Conservation (phyloP, 164 flowering plant species). For the Saururus chinensis region DNA sequence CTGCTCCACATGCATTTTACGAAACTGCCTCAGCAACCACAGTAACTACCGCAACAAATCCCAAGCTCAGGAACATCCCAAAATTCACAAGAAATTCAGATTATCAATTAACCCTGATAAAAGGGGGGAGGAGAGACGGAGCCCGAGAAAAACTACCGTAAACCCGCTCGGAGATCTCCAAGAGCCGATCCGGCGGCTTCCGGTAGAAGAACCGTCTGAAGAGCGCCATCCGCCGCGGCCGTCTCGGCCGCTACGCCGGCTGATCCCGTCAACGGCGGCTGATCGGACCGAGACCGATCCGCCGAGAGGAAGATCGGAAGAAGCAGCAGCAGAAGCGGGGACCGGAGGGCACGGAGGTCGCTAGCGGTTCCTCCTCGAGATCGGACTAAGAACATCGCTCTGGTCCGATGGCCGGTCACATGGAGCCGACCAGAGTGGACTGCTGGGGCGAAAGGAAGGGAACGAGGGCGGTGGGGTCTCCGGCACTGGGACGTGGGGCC, state of each 20-base stretch:
- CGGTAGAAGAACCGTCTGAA: slow-evolving; percentile 81
- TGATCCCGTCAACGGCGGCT: slow-evolving; percentile 7
- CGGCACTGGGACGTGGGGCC: no score
- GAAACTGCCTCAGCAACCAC: background rate
- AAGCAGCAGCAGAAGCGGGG: no score
- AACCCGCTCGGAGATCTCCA: slow-evolving; percentile 90
- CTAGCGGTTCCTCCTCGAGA: no score
- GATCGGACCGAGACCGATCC: background rate
- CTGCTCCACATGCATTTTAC: background rate
- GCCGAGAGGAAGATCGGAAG: no score
- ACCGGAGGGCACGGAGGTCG: no score
- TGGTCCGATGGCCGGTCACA: no score
- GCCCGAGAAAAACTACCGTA: slow-evolving; percentile 37
- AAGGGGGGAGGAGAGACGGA: background rate
- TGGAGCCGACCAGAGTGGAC: no score
- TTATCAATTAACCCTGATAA: background rate
- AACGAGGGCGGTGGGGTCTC: no score
- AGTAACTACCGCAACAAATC: background rate
- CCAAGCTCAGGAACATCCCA: background rate
- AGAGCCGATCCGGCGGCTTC: slow-evolving; percentile 93
- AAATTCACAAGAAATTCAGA: background rate
- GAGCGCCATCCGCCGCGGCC: slow-evolving; percentile 77
- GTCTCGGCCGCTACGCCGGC: slow-evolving; percentile 64
- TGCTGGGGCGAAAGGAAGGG: no score
- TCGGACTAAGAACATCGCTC: no score